Percentiles rank a stretch among this genome's conserved stretches.
Evolutionary conservation across 257 asterid species (phyloP).

Genomic region (Salvia miltiorrhiza): DNA sequence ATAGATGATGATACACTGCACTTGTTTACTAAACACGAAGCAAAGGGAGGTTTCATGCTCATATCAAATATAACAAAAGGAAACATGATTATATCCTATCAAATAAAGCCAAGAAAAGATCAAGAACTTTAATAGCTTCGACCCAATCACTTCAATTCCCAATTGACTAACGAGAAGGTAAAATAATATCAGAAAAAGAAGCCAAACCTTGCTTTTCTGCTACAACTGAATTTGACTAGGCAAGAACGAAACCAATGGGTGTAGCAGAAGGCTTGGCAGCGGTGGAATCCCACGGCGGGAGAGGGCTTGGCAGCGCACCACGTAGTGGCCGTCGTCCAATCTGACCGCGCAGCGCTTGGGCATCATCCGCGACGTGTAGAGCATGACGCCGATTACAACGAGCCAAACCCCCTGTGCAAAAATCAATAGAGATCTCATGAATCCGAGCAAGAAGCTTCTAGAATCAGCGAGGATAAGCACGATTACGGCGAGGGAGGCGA

Average conservation of each 20-base stretch:
- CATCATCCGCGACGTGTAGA: background rate
- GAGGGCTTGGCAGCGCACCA: background rate
- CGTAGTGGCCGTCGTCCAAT: background rate
- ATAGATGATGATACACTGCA: too few species aligned
- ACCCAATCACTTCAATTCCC: background rate
- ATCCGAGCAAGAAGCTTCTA: background rate
- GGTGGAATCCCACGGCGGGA: too few species aligned
- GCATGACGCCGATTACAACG: background rate
- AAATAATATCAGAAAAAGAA: constrained; percentile 11
- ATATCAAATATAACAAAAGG: too few species aligned
- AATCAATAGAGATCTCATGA: background rate
- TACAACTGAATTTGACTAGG: constrained; percentile 20
- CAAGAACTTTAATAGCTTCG: constrained; percentile 1
- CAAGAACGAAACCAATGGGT: constrained; percentile 1
- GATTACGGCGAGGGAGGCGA: background rate
- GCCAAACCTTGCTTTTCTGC: constrained; percentile 30
- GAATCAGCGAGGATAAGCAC: background rate
- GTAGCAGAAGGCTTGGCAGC: too few species aligned
- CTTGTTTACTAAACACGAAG: too few species aligned
- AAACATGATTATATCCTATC: background rate
- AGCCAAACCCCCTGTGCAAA: background rate
- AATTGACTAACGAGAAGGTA: background rate
- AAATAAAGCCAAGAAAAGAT: background rate
- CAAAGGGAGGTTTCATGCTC: too few species aligned
- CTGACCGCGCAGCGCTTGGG: background rate